Evolutionary conservation across 2,329 filamentous ascomycete species (phyloP).

Genomic region (Didymella arachidicola): DNA sequence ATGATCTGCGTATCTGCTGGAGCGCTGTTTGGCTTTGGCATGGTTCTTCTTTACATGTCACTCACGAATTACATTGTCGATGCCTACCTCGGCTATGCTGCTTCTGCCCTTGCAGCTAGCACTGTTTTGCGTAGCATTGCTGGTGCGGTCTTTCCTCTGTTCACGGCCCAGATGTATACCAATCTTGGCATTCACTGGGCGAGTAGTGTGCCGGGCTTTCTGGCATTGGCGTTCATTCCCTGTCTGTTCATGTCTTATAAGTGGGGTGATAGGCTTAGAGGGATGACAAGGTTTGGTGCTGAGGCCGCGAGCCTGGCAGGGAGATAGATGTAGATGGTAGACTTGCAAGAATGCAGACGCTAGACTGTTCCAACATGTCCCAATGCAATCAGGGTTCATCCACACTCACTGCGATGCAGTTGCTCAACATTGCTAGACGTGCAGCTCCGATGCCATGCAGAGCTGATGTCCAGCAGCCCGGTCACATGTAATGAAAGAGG

Average conservation of each 20-base stretch:
- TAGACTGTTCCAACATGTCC: neutral
- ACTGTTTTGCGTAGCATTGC: constrained; percentile 57
- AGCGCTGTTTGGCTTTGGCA: constrained; percentile 55
- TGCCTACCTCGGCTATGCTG: constrained; percentile 60
- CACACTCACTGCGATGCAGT: no score
- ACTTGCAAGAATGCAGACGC: neutral
- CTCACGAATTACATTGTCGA: constrained; percentile 74
- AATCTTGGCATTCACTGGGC: constrained; percentile 59
- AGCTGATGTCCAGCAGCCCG: no score
- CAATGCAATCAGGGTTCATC: no score
- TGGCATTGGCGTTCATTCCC: constrained; percentile 54
- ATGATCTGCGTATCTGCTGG: constrained; percentile 61
- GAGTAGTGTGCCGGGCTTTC: constrained; percentile 55
- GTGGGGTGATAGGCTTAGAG: constrained; percentile 27
- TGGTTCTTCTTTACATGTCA: constrained; percentile 46
- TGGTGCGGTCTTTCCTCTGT: constrained; percentile 58
- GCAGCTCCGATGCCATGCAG: no score
- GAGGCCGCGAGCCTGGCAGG: constrained; percentile 27
- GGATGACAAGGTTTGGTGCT: constrained; percentile 31
- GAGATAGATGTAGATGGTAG: constrained; percentile 1
- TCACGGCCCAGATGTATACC: constrained; percentile 56
- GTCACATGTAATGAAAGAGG: no score
- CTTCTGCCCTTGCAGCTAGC: constrained; percentile 51
- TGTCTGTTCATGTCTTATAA: constrained; percentile 29
- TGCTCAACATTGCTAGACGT: no score